Evolutionary conservation across 371 early-diverging fungal species (phyloP), one percentile per base, ranked within the genome.

Genomic region (Mucor plumbeus): DNA sequence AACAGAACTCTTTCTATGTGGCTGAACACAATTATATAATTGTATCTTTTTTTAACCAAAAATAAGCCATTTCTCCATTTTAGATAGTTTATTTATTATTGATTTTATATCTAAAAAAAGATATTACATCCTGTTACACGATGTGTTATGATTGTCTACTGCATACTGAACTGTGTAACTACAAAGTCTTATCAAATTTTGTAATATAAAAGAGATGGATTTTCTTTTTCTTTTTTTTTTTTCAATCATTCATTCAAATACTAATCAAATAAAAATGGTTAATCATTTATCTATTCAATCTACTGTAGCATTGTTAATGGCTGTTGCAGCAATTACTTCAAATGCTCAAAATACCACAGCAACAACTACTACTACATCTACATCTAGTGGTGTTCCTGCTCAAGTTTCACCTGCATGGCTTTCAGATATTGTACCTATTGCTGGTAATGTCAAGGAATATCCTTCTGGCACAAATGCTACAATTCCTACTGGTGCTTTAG

Each of bases 401-500:
- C 69, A 69, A 66, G 53, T 57, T 1, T 71, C 75, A n/a, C 75
- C 75, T 38, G 59, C 60, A 43, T 75, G 66, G 56, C 61, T 75
- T 1, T 65, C 71, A 40, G 17, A 39, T 31, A 44, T 75, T 4
- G 33, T 36, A 14, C 72, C 75, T n/a, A 7, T 75, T 7, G 36
- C 72, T 43, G 75, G 75, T 5, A 71, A 69, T 53, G 72, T 66
- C 14, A 19, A 69, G 47, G 33, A 63, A 13, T 68, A 63, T 39
- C 75, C 75, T 40, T 15, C 63, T 10, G 59, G 64, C 48, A 47
- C 50, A 4, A 63, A 63, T 58, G n/a, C 62, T 19, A 48, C 55
- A n/a, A 47, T 79, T 7, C 79, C 79, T 47, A 74, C 76, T 11
- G 79, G 79, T 0, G 57, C 76, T 17, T 67, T 79, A 13, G 17